Base-by-base conservation (phyloP, 2,329 filamentous ascomycete species). In the Cytospora paraplurivora region DNA sequence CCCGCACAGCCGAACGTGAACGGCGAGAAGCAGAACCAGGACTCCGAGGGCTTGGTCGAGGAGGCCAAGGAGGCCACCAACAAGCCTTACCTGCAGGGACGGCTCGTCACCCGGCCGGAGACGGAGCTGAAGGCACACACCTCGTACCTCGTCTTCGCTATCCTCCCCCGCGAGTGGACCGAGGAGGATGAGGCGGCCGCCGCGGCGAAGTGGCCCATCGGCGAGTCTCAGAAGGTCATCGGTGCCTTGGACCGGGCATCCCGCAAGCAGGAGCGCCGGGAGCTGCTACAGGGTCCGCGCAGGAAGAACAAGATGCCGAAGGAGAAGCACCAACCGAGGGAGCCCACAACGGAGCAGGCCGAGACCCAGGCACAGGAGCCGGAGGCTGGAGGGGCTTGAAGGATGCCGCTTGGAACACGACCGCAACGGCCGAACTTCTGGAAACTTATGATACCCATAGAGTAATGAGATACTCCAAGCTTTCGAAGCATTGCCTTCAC, bases 101-200 rank as follows among this genome's bases (percentile, higher is more conserved):
- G 86, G 34, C 72, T 98, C 49, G 83, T 92, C 35, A 92, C 96
- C 71, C 85, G 92, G 32, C 88, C 91, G 0, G 95, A 99, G 77
- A 80, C 88, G 0, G 95, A 99, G 72, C 79, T 98, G 65, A 97
- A 97, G 82, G 95, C 91, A 8, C 95, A 99, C 76, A 99, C 95
- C 0, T 95, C 91, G n/a, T 99, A 99, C 74, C 83, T 99, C 5
- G 90, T 96, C 5, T 99, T 99, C 78, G 95, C 95, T 0, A 80
- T 95, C 3, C 77, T 99, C 65, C 94, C 95, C n/a, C 83, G 87
- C 51, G 88, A 91, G 67, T 99, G 95, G 95, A 88, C 81, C 0
- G 88, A 86, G 41, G 90, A 90, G 65, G 92, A 97, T 68, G 95
- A 99, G 76, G 83, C 83, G 37, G 82, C 82, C 35, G 87, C 88